phyloP scores from a whole-genome alignment of 1,139 yeast genomes.

The Taphrina confusa region DNA sequence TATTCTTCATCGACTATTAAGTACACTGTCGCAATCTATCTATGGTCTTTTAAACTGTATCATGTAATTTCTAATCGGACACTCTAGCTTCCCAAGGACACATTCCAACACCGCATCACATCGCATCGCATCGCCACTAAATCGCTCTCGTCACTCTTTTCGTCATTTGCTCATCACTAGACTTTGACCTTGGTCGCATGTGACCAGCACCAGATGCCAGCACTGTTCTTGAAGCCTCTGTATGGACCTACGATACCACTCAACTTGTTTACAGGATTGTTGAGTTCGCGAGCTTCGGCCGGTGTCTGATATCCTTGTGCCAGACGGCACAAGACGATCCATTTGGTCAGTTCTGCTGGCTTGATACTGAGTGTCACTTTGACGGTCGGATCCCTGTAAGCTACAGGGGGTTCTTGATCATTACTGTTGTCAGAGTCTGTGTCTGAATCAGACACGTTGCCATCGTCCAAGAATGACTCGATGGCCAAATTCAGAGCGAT shows the following conservation, averaged over 20 bases:
- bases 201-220: slow-evolving; percentile 12
- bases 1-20: no score
- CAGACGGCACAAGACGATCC: slow-evolving; percentile 19
- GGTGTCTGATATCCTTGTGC: slow-evolving; percentile 18
- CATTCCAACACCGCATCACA: no score
- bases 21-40: no score
- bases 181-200: neutral
- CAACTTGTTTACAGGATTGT: neutral
- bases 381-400: no score
- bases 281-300: slow-evolving; percentile 1
- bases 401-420: neutral
- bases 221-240: slow-evolving; percentile 10
- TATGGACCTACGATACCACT: slow-evolving; percentile 2
- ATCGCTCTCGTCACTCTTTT: no score
- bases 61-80: no score
- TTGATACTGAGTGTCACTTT: neutral
- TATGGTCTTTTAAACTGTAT: no score
- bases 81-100: no score
- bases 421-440: neutral
- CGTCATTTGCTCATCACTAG: no score
- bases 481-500: neutral
- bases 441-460: neutral
- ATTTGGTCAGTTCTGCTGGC: slow-evolving; percentile 2
- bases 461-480: neutral
- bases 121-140: no score